Evolutionary conservation across 352 stramenopile genomes (phyloP), one percentile per base, ranked within the genome.

Genomic region (Phytophthora tubulina): DNA sequence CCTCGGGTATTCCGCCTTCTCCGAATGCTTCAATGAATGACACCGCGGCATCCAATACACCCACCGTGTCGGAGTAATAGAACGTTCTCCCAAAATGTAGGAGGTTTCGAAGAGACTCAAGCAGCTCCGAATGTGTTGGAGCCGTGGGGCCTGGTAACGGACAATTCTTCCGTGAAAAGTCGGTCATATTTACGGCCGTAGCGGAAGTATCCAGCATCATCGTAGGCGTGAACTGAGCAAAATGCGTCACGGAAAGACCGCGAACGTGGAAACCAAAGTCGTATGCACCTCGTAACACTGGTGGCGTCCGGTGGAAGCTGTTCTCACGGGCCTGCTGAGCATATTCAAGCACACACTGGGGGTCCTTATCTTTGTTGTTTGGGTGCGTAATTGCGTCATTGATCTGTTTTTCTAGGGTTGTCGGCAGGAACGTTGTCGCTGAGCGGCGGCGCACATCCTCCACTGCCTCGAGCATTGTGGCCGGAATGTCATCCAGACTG

Each of bases 301-400:
- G 61, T 7, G 42, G 61, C 1, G 41, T 15, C 14, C 31, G 32
- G 6, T 3, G 51, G 14, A 69, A 42, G 10, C 17, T 39, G 61
- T 30, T 44, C 35, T 36, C 59, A 44, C 21, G 59, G 35, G 59
- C 35, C 48, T 66, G 55, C 30, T 66, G 41, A 6, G 6, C 51
- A 61, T 17, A 69, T 56, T 69, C 51, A 50, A 62, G 61, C 48
- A 69, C 31, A 50, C 15, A 69, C 50, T 69, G 61, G 31, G 30
- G 27, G 9, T 56, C 50, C 61, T 62, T 62, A 61, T 36, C 48
- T 66, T 66, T 6, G 36, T 58, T 4, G 14, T 62, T 33, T 7
- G 51, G 51, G 17, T 69, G 61, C 3, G 4, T 42, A 27, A 69
- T 62, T 2, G 32, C 41, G 13, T 41, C 35, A 32, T 69, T 4